These are phyloP conservation scores for Plasmodium gonderi DNA, from an alignment of 169 alveolate species.

Conservation along the genomic window DNA sequence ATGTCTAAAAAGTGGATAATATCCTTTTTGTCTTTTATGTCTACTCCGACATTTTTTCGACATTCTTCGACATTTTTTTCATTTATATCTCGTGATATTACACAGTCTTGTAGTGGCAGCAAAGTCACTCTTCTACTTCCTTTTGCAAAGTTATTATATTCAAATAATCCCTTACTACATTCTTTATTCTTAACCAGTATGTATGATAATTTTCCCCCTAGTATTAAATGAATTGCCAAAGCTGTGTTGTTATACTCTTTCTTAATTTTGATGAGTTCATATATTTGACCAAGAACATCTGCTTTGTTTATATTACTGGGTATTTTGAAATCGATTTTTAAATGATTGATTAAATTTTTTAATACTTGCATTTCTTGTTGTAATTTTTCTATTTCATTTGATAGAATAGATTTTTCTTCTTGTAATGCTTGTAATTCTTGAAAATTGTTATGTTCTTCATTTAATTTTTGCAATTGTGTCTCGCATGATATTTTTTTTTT, in stretches of 20 bases:
- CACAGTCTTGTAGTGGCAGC: conserved; percentile 80
- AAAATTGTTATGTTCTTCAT: conserved; percentile 52
- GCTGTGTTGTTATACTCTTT: conserved; percentile 73
- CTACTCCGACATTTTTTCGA: conserved; percentile 68
- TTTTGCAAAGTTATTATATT: conserved; percentile 75
- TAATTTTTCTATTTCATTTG: conserved; percentile 62
- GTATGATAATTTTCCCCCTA: conserved; percentile 79
- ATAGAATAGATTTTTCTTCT: conserved; percentile 61
- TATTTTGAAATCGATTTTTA: conserved; percentile 29
- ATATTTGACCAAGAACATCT: conserved; percentile 80
- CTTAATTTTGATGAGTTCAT: conserved; percentile 77
- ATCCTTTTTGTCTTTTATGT: conserved; percentile 38
- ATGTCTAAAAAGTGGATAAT: conserved; percentile 79
- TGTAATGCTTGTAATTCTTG: conserved; percentile 54
- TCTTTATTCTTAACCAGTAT: conserved; percentile 80
- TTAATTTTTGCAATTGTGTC: conserved; percentile 67
- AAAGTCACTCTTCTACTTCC: conserved; percentile 79
- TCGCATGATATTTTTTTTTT: conserved; percentile 75
- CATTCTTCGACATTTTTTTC: conserved; percentile 76
- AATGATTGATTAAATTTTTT: conserved; percentile 43
- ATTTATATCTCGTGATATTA: conserved; percentile 73
- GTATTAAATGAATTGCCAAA: conserved; percentile 80
- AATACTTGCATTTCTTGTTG: conserved; percentile 33
- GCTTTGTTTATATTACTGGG: conserved; percentile 41
- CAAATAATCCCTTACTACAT: conserved; percentile 77